Conservation (phyloP, 2,329 filamentous ascomycete genomes). For the Teratosphaeriaceae sp. region DNA sequence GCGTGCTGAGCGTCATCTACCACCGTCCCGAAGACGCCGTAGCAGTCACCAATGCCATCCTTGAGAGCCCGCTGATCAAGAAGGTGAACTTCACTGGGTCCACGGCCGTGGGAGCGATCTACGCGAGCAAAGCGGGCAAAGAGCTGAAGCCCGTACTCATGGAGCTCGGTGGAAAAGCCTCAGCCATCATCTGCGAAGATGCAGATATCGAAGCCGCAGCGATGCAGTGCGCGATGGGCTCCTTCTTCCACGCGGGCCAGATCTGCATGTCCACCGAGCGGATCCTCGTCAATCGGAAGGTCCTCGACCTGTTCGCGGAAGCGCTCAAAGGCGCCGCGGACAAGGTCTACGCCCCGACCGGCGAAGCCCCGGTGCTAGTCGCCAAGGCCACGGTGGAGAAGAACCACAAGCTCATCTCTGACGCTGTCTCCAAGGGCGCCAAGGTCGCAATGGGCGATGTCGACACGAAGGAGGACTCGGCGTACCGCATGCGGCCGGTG, state of each 20-base stretch:
- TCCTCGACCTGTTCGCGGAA: slow-evolving; percentile 48
- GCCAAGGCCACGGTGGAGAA: slow-evolving; percentile 43
- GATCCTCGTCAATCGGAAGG: slow-evolving; percentile 55
- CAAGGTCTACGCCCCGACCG: slow-evolving; percentile 39
- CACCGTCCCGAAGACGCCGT: slow-evolving; percentile 55
- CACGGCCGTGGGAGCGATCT: slow-evolving; percentile 62
- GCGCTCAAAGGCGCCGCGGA: slow-evolving; percentile 42
- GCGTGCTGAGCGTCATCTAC: slow-evolving; percentile 66
- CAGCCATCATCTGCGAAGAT: slow-evolving; percentile 71
- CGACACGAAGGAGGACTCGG: slow-evolving; percentile 23
- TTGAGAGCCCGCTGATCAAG: slow-evolving; percentile 59
- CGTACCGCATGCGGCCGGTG: slow-evolving; percentile 52
- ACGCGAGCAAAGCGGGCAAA: slow-evolving; percentile 62
- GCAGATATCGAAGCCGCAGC: slow-evolving; percentile 70
- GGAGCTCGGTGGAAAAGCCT: slow-evolving; percentile 78
- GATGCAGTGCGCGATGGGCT: slow-evolving; percentile 58
- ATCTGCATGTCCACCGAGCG: slow-evolving; percentile 83
- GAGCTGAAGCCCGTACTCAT: slow-evolving; percentile 72
- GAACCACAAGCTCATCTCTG: slow-evolving; percentile 47
- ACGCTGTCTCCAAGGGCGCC: slow-evolving; percentile 54
- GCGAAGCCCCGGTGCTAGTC: slow-evolving; percentile 40
- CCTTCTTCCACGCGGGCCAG: slow-evolving; percentile 68
- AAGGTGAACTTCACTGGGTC: slow-evolving; percentile 77
- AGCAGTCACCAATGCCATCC: slow-evolving; percentile 59
- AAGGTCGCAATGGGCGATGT: slow-evolving; percentile 46